Evolutionary conservation across 225 moss, liverwort and hornwort genomes (phyloP).

Genomic region (Asterella californica): DNA sequence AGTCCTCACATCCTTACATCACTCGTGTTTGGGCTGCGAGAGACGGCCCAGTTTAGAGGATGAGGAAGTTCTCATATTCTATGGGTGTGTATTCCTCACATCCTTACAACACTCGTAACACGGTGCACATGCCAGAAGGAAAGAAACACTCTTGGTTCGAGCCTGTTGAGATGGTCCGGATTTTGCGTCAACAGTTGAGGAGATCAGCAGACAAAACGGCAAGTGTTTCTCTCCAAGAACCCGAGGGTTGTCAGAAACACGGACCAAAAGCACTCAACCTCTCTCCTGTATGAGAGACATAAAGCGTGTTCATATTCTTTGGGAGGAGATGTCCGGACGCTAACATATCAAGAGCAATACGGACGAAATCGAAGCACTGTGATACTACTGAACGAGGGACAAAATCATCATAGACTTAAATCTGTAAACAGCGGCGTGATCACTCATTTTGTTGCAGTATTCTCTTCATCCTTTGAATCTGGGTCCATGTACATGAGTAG

Average conservation of each 20-base stretch:
- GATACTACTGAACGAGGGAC: too few species aligned
- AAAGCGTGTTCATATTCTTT: neutral
- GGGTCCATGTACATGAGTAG: neutral
- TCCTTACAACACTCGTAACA: neutral
- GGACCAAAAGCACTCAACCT: conserved; percentile 1
- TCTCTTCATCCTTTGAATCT: conserved; percentile 8
- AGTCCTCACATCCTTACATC: too few species aligned
- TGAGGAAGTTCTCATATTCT: conserved; percentile 5
- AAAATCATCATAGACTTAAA: conserved; percentile 19
- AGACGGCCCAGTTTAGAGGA: too few species aligned
- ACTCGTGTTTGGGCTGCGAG: neutral
- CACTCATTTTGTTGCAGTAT: conserved; percentile 11
- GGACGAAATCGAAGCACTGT: neutral
- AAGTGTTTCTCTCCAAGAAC: conserved; percentile 10
- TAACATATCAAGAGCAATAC: neutral
- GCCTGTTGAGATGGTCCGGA: neutral
- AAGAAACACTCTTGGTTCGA: too few species aligned
- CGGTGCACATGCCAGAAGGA: too few species aligned
- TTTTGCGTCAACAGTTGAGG: neutral
- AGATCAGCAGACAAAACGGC: conserved; percentile 7
- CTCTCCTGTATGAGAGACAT: neutral
- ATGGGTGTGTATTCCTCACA: conserved; percentile 9
- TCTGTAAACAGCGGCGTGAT: conserved; percentile 8
- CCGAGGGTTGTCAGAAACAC: conserved; percentile 4
- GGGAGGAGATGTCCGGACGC: neutral